Conservation (phyloP, 495 filamentous ascomycete genomes). For the Hapsidospora chrysogenum region DNA sequence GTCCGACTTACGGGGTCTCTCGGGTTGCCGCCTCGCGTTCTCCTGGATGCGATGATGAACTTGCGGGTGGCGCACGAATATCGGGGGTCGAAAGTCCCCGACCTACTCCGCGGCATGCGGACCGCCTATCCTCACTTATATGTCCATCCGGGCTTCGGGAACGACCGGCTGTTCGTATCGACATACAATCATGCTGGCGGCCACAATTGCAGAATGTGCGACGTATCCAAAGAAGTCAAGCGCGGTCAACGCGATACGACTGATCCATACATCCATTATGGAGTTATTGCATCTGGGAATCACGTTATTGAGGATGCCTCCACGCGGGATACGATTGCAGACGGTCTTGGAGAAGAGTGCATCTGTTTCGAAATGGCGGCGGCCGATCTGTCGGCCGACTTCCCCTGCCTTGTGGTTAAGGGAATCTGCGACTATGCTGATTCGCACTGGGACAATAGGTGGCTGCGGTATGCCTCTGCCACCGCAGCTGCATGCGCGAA, state of each 20-base stretch:
- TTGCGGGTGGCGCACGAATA: conserved; percentile 7
- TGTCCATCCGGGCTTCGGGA: conserved; percentile 1
- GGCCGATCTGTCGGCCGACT: conserved; percentile 4
- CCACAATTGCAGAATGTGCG: neutral
- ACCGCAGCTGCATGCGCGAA: conserved; percentile 10
- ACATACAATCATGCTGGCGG: conserved; percentile 7
- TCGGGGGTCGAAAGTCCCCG: neutral
- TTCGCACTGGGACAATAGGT: conserved; percentile 15
- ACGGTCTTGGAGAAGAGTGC: neutral
- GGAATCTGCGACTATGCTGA: conserved; percentile 21
- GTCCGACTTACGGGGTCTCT: conserved; percentile 14
- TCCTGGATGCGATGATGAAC: conserved; percentile 6
- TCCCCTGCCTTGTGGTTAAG: conserved; percentile 13
- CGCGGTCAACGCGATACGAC: conserved; percentile 3
- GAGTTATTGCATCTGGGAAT: neutral
- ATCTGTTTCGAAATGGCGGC: conserved; percentile 18
- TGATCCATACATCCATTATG: conserved; percentile 5
- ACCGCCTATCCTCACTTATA: conserved; percentile 2
- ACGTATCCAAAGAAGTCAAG: conserved; percentile 4
- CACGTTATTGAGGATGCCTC: neutral
- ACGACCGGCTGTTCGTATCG: conserved; percentile 9
- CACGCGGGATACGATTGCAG: neutral
- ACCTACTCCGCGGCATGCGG: conserved; percentile 4
- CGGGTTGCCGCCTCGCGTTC: conserved; percentile 10
- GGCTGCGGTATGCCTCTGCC: conserved; percentile 10